Conservation (phyloP, 1,284 basidiomycete species). For the Puccinia hordei region DNA sequence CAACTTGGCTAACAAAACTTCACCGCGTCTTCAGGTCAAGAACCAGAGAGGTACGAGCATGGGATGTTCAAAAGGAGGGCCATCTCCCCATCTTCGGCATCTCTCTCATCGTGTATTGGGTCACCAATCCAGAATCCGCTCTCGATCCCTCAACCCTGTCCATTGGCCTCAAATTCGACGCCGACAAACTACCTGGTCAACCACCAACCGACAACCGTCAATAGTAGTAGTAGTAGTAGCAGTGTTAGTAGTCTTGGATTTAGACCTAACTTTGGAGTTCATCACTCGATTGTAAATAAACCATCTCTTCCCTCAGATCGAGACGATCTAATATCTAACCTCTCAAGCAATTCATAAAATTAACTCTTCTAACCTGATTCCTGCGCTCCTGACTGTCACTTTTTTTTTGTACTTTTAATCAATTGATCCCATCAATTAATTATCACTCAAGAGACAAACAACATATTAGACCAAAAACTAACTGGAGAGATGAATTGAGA, state of each 20-base stretch:
- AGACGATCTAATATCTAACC: constrained; percentile 4
- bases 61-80: constrained; percentile 36
- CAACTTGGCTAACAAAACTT: neutral
- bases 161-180: neutral
- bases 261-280: neutral
- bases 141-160: constrained; percentile 7
- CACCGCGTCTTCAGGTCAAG: constrained; percentile 11
- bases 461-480: no score
- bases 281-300: neutral
- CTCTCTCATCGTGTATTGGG: constrained; percentile 36
- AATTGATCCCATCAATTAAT: neutral
- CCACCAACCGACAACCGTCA: neutral
- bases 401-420: neutral
- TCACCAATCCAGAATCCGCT: constrained; percentile 27
- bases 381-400: neutral
- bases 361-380: neutral
- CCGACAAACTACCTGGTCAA: neutral
- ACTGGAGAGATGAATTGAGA: no score
- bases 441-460: neutral
- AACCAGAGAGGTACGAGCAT: constrained; percentile 26
- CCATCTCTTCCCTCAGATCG: neutral
- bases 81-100: constrained; percentile 29
- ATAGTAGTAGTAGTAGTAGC: constrained; percentile 6
- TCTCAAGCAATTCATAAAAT: constrained; percentile 3
- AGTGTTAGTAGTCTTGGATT: constrained; percentile 3